phyloP scores from a whole-genome alignment of 345 rosid species.

The Isatis tinctoria region DNA sequence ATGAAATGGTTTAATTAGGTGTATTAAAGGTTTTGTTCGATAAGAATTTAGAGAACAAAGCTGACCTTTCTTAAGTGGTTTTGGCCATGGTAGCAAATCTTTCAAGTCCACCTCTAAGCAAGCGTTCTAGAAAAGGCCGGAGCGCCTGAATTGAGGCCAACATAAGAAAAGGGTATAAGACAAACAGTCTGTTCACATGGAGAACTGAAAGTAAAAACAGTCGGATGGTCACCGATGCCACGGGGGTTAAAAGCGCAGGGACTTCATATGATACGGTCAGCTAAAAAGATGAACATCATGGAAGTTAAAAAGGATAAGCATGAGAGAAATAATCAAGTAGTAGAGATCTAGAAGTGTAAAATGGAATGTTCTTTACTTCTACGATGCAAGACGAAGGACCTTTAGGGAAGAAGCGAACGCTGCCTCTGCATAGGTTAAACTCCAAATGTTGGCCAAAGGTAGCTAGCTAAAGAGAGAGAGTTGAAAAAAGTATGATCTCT shows the following conservation, averaged over 20 bases:
- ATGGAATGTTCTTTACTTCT: constrained; percentile 47
- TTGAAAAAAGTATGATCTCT: neutral
- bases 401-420: constrained; percentile 80
- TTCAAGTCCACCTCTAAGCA: constrained; percentile 64
- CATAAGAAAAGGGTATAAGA: neutral
- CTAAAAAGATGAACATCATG: constrained; percentile 36
- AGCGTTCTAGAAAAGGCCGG: constrained; percentile 62
- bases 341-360: neutral
- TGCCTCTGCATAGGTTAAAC: constrained; percentile 50
- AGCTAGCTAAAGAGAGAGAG: neutral
- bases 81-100: constrained; percentile 48
- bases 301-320: neutral
- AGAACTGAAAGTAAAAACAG: neutral
- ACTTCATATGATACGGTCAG: constrained; percentile 92
- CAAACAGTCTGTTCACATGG: neutral
- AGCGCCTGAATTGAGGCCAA: constrained; percentile 44
- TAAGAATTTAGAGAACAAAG: neutral
- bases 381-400: constrained; percentile 71
- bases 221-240: constrained; percentile 68
- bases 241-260: constrained; percentile 68
- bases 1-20: neutral
- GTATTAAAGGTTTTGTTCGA: neutral
- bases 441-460: neutral
- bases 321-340: neutral
- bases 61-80: constrained; percentile 20